Percentiles rank a stretch among this genome's conserved stretches.
Evolutionary conservation across 345 rosid species (phyloP).

Genomic region (Mallotus nudiflorus): DNA sequence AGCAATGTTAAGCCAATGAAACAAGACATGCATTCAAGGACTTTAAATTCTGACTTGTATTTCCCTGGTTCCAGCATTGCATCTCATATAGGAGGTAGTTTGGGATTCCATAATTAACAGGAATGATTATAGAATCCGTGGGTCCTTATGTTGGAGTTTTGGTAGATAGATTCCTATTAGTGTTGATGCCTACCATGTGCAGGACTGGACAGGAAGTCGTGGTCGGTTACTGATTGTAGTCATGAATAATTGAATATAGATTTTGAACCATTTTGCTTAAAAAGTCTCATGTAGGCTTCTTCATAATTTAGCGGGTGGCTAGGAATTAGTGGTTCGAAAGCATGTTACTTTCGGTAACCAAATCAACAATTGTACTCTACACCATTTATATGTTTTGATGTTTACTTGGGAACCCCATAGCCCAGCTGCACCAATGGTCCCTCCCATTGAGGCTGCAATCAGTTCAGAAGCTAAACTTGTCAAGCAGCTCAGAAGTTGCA

Average conservation of each 20-base stretch:
- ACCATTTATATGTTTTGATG: too few relatives aligned
- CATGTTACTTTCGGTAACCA: background rate
- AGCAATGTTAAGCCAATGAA: too few relatives aligned
- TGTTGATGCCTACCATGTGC: conserved; percentile 17
- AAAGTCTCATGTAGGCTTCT: background rate
- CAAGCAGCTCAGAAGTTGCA: background rate
- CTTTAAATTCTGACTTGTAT: too few relatives aligned
- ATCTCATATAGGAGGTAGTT: too few relatives aligned
- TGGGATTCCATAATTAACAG: background rate
- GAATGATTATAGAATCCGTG: background rate
- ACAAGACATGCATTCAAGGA: background rate
- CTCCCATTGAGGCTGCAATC: too few relatives aligned
- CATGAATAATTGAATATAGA: background rate
- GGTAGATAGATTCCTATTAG: background rate
- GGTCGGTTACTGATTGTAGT: background rate
- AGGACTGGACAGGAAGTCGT: conserved; percentile 4
- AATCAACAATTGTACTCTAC: background rate
- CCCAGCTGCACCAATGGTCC: too few relatives aligned
- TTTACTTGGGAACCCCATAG: too few relatives aligned
- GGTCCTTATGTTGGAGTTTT: conserved; percentile 10
- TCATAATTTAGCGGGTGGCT: too few relatives aligned
- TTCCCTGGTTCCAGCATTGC: too few relatives aligned
- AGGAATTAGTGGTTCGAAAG: background rate
- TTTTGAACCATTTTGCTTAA: background rate
- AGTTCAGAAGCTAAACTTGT: too few relatives aligned